Conservation (phyloP, 78 protist genomes). For the Mantamonas sphyraenae region DNA sequence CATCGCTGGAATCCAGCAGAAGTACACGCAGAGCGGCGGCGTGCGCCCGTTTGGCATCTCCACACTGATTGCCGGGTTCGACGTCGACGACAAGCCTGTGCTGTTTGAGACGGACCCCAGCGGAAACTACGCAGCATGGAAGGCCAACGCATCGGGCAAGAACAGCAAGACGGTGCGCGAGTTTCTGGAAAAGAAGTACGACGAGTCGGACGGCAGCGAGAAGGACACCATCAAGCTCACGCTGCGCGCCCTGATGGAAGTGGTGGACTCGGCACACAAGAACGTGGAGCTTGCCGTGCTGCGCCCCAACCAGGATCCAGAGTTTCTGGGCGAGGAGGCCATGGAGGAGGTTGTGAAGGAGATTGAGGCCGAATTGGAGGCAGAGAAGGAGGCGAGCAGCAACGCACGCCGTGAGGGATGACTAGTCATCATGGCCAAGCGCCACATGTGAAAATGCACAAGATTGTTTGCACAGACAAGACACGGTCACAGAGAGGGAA, state of each 20-base stretch:
- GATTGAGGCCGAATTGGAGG: slow-evolving; percentile 40
- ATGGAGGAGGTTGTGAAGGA: too few species aligned
- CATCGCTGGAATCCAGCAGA: slow-evolving; percentile 89
- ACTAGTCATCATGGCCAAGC: too few species aligned
- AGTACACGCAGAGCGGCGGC: slow-evolving; percentile 97
- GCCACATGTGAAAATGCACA: too few species aligned
- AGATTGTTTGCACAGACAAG: too few species aligned
- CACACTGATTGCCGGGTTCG: slow-evolving; percentile 91
- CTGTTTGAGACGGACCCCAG: slow-evolving; percentile 96
- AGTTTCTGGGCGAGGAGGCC: slow-evolving; percentile 26
- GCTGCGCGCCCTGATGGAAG: slow-evolving; percentile 90
- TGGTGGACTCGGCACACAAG: slow-evolving; percentile 88
- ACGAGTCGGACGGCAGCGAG: slow-evolving; percentile 26
- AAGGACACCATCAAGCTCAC: slow-evolving; percentile 83
- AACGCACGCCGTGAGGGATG: too few species aligned
- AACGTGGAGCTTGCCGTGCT: slow-evolving; percentile 89
- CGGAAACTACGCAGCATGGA: slow-evolving; percentile 89
- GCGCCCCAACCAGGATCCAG: slow-evolving; percentile 29
- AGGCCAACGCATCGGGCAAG: slow-evolving; percentile 76
- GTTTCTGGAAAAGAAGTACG: slow-evolving; percentile 90
- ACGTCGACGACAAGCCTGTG: slow-evolving; percentile 76
- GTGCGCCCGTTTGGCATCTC: slow-evolving; percentile 98
- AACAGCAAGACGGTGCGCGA: slow-evolving; percentile 85
- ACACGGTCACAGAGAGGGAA: too few species aligned
- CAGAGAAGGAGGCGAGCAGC: not conserved